phyloP scores from a whole-genome alignment of 352 stramenopile species.

The Phytophthora foliorum region DNA sequence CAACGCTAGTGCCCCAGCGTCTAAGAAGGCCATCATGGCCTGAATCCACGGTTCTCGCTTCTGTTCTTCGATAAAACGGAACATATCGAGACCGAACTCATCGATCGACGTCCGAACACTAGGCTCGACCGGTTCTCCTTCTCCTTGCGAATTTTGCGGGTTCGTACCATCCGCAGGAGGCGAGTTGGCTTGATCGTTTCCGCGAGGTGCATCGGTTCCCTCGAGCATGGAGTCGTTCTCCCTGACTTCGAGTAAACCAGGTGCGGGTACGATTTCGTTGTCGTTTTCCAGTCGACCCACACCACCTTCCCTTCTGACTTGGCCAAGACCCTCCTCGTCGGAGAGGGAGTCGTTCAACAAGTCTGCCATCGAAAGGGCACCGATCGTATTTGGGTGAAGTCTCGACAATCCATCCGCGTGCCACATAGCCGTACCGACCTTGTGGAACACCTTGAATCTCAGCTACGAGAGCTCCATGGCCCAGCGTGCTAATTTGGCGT shows the following conservation, averaged over 20 bases:
- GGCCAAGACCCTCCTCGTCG: background rate
- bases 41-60: background rate
- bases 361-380: background rate
- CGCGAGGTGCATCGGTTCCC: too few species aligned
- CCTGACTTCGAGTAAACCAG: background rate
- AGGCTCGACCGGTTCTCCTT: too few species aligned
- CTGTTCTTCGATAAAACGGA: background rate
- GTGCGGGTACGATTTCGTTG: too few species aligned
- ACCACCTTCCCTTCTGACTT: too few species aligned
- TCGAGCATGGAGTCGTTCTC: background rate
- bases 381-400: background rate
- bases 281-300: too few species aligned
- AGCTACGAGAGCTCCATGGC: background rate
- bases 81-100: too few species aligned
- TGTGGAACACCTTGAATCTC: background rate
- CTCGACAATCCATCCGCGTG: background rate
- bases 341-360: background rate
- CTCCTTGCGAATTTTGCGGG: background rate
- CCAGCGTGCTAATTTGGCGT: background rate
- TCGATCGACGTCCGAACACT: too few species aligned
- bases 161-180: too few species aligned
- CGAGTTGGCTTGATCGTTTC: too few species aligned
- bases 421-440: background rate
- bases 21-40: background rate
- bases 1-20: background rate